A percentile compares a stretch with the other conserved stretches of the same genome.
Conservation (phyloP, 2,329 filamentous ascomycete species). For the Fusarium avenaceum region DNA sequence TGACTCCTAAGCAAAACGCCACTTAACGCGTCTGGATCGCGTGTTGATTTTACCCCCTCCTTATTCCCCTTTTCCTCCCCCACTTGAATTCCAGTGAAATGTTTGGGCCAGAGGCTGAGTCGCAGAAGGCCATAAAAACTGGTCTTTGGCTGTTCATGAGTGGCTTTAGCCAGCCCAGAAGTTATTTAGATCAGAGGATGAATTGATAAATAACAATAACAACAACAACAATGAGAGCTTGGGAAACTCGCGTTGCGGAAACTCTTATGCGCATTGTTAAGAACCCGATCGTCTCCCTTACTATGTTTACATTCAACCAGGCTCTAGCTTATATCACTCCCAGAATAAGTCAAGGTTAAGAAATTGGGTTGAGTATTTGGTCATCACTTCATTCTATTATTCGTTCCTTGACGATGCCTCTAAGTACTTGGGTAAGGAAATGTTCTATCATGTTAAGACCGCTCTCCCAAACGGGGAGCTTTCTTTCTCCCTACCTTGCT, state of each 20-base stretch:
- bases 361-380: conserved; percentile 1
- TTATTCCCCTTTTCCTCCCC: conserved; percentile 22
- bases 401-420: conserved; percentile 39
- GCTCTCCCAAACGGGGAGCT: conserved; percentile 20
- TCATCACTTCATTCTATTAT: conserved; percentile 45
- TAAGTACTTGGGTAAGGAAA: conserved; percentile 32
- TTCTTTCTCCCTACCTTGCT: conserved; percentile 39
- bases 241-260: not conserved
- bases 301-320: not conserved
- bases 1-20: conserved; percentile 28
- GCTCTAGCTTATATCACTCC: no score
- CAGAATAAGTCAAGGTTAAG: not conserved
- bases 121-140: conserved; percentile 31
- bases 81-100: conserved; percentile 39
- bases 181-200: not conserved
- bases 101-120: conserved; percentile 28
- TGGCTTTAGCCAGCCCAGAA: conserved; percentile 7
- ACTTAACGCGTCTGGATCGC: conserved; percentile 47
- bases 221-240: not conserved
- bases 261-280: conserved; percentile 4
- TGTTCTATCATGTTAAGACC: conserved; percentile 41
- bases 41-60: conserved; percentile 23
- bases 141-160: conserved; percentile 21
- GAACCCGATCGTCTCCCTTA: not conserved
- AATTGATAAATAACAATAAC: conserved; percentile 24